Conservation (phyloP, 2,329 filamentous ascomycete species). For the Ustulina deusta region DNA sequence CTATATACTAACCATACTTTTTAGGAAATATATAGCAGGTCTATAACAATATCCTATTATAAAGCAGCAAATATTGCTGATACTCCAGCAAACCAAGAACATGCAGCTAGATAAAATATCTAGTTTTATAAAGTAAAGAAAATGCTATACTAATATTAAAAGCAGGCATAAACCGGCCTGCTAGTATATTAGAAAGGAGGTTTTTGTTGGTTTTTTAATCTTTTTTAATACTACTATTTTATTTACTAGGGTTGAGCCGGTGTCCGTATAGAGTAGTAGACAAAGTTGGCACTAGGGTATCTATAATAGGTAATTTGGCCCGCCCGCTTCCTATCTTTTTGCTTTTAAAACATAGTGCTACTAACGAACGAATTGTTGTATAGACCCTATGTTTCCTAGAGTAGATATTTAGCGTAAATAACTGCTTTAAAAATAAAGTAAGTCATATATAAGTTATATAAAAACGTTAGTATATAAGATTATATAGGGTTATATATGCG, state of each 20-base stretch:
- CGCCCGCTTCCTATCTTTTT: background rate
- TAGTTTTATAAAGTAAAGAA: background rate
- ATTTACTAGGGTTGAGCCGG: background rate
- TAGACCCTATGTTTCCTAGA: background rate
- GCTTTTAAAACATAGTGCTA: background rate
- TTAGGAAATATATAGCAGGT: background rate
- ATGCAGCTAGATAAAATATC: background rate
- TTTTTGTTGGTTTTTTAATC: conserved; percentile 1
- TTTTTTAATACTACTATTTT: background rate
- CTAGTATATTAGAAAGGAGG: background rate
- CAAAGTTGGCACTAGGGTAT: background rate
- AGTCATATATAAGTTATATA: background rate
- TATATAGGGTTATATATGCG: background rate
- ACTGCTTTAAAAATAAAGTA: background rate
- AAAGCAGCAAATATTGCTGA: background rate
- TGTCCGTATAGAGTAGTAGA: background rate
- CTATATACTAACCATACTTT: background rate
- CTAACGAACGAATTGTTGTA: background rate
- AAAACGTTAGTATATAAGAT: background rate
- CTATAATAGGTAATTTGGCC: background rate
- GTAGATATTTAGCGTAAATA: background rate
- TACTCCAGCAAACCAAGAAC: conserved; percentile 4
- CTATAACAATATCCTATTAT: background rate
- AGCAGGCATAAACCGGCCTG: conserved; percentile 1
- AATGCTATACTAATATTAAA: background rate